Conservation (phyloP, 1,139 yeast genomes). For the Geotrichum fermentans region DNA sequence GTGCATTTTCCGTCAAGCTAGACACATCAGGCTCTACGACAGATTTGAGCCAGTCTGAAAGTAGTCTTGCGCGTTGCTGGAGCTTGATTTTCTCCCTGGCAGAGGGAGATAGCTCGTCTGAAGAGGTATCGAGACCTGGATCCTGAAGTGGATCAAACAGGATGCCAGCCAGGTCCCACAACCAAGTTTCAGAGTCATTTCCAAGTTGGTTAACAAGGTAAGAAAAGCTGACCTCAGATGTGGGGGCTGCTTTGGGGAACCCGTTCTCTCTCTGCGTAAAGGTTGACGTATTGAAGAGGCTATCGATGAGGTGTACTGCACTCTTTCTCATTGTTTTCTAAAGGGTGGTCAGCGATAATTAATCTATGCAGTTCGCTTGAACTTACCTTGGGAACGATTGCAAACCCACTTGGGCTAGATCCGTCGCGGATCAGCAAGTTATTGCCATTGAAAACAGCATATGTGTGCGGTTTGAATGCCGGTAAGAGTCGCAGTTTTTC, state of each 20-base stretch:
- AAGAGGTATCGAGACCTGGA: conserved; percentile 28
- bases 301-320: not conserved
- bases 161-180: conserved; percentile 53
- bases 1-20: conserved; percentile 22
- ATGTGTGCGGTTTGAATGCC: conserved; percentile 21
- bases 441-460: conserved; percentile 25
- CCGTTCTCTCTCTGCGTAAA: conserved; percentile 21
- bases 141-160: conserved; percentile 48
- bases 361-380: too few relatives aligned
- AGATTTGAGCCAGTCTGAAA: conserved; percentile 57
- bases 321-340: not conserved
- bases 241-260: conserved; percentile 24
- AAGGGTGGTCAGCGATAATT: not conserved
- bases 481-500: conserved; percentile 27
- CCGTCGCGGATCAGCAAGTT: conserved; percentile 20
- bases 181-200: conserved; percentile 18
- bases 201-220: conserved; percentile 17
- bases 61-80: conserved; percentile 42
- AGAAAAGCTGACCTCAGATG: conserved; percentile 22
- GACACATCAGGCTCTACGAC: conserved; percentile 48
- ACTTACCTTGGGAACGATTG: conserved; percentile 1
- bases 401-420: conserved; percentile 14
- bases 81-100: conserved; percentile 38
- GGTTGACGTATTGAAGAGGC: not conserved
- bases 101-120: conserved; percentile 27